Base-by-base conservation (phyloP, 345 rosid genomes). In the Erucastrum elatum region DNA sequence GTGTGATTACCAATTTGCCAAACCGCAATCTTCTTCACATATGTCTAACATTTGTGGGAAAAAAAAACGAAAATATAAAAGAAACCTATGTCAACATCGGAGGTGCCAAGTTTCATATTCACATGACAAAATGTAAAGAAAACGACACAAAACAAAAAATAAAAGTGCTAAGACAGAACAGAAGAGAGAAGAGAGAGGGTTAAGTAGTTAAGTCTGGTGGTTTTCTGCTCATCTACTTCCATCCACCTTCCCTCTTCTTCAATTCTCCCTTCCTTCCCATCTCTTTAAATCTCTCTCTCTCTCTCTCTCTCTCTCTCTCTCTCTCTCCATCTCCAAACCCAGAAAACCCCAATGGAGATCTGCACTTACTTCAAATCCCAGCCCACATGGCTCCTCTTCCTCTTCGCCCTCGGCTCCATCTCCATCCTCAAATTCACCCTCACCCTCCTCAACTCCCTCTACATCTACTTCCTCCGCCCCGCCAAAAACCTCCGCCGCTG, bases 401-500 rank as follows among this genome's bases (percentile, higher is more conserved):
- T 89, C 37, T 85, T 90, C 84, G 6, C 72, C 25, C 25, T 91
- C 7, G 98, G 99, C 64, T 88, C 91, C 64, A 1, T 93, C 61
- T 62, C 88, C 0, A 3, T 93, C 65, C 56, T 89, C 79, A 93
- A 84, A 46, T 81, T 61, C 70, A 15, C 75, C 51, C 58, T 89
- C 27, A 33, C 80, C 7, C 4, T 90, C 31, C 86, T 89, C 74
- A 84, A 81, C 66, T 90, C 96, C 89, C 87, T 89, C 80, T 93
- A 92, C 81, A 90, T 90, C 72, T 85, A 69, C 83, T 93, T 95
- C 81, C 96, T 95, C 58, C 75, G 99, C 51, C 97, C 98, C 35
- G 87, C 72, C 8, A 95, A 95, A 72, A 87, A 93, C 70, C 93
- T 95, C 71, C 90, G 83, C 64, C 88, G 83, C 64, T 87, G 88